Evolutionary conservation across 208 protist genomes (phyloP), one percentile per base, ranked within the genome.

Genomic region (Trypanosoma mega): DNA sequence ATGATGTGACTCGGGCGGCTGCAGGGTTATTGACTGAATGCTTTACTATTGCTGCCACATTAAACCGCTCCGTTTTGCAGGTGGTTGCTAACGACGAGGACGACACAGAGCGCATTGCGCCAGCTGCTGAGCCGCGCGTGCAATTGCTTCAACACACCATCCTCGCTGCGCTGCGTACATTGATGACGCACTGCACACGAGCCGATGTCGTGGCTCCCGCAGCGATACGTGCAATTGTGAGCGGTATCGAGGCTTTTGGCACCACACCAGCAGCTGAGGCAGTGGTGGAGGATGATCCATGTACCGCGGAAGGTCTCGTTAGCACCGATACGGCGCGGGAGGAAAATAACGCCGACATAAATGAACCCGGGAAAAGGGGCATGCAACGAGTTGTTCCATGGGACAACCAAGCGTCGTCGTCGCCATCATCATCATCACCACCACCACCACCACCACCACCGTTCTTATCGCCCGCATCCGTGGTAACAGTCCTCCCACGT

Each of bases 101-200:
- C 16, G 84, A 88, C 23, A 64, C 80, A 24, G 81, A 93, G 63
- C 68, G 83, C 3, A 58, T 80, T 44, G 89, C 84, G 36, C 93
- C 89, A 21, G 83, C 85, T 1, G 67, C 72, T 7, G 62, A 88
- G 54, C 73, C 63, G 8, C 77, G 76, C 31, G 77, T 96, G 49
- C 67, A 83, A 50, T 55, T 80, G 44, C 67, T 96, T 45, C 89
- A 96, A 72, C 14, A 59, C 9, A 68, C 41, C 4, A 73, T 78
- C 37, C 64, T 87, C 14, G 76, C 80, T 9, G 77, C 77, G 0
- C 27, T 95, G 29, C 72, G 81, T 27, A 50, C 76, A 37, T 60
- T 92, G 18, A 44, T 92, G 43, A 68, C 72, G 29, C 68, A 85
- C 68, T 90, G 79, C 63, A 72, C 70, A 33, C 63, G 74, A 59